Base-by-base conservation (phyloP, 2,329 filamentous ascomycete genomes). In the Aquanectria penicillioides region DNA sequence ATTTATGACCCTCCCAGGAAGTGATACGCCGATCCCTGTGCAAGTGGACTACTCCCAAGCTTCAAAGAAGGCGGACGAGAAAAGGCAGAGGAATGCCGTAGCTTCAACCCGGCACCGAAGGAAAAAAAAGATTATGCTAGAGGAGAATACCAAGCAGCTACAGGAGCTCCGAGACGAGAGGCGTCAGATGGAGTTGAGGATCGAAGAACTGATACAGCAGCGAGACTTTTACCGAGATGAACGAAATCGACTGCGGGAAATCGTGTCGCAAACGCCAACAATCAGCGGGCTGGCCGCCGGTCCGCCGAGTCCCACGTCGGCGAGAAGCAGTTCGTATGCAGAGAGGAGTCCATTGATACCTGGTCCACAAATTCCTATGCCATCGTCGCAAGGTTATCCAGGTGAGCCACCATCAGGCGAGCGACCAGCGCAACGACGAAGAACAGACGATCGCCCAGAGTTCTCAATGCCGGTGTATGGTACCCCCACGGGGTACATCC, bases 21-120 rank as follows among this genome's bases (percentile, higher is more conserved):
- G 69, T 28, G 75, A 76, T 26, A 72, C 70, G 6, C 73, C 75
- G 3, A 83, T 86, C 36, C 75, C 81, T 9, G 86, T 94, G 44
- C 88, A 89, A 12, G 87, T 94, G 9, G 92, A 97, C 72, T 87
- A 91, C 37, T 90, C 92, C 66, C 90, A 92, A 68, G 93, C 90
- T 11, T 96, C 93, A 11, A 89, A 89, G 65, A 87, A 92, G 68
- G 91, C 92, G 33, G 91, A 95, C 69, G 92, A 96, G 74, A 97
- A 95, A 77, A 84, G 93, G 54, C 89, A 90, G 73, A 86, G 92
- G 48, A 97, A 97, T 70, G 93, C 93, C 34, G 91, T 91, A 43
- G 93, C 93, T 6, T 96, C 92, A 55, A 92, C 92, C 43, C 85
- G 93, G 58, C 95, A 96, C 65, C 86, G 93, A 53, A 87, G 89